Evolutionary conservation across 306 rosid species (phyloP).

Genomic region (Fragaria vesca): DNA sequence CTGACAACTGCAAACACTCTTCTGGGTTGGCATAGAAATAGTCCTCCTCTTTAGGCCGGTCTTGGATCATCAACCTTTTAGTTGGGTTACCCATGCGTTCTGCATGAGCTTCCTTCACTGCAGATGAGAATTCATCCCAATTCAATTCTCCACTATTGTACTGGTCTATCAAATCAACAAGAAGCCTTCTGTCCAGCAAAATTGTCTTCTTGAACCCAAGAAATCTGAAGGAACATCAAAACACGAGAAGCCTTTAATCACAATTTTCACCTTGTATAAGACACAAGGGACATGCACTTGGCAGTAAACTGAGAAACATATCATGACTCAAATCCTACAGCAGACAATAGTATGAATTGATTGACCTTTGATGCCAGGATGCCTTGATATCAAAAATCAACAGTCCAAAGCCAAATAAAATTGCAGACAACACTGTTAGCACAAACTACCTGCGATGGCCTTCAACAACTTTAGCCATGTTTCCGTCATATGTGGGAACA

Average conservation of each 20-base stretch:
- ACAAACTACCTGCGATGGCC: conserved; percentile 92
- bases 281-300: background rate
- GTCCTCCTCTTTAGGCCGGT: conserved; percentile 94
- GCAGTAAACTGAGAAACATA: background rate
- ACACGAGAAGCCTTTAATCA: background rate
- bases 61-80: conserved; percentile 66
- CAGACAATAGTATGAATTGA: background rate
- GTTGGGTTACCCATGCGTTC: conserved; percentile 78
- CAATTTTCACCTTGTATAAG: background rate
- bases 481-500: conserved; percentile 97
- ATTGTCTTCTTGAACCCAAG: conserved; percentile 87
- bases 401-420: background rate
- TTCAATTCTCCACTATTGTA: conserved; percentile 46
- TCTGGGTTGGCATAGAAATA: conserved; percentile 90
- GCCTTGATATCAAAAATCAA: conserved; percentile 4
- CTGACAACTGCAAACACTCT: conserved; percentile 67
- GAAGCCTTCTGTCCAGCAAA: conserved; percentile 71
- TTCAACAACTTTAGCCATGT: conserved; percentile 99
- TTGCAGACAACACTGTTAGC: background rate
- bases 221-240: conserved; percentile 51
- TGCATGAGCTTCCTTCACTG: conserved; percentile 76
- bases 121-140: conserved; percentile 85
- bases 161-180: conserved; percentile 81
- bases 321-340: background rate
- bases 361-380: background rate